Evolutionary conservation across 2,329 filamentous ascomycete species (phyloP).

Genomic region (Botrytis byssoidea): DNA sequence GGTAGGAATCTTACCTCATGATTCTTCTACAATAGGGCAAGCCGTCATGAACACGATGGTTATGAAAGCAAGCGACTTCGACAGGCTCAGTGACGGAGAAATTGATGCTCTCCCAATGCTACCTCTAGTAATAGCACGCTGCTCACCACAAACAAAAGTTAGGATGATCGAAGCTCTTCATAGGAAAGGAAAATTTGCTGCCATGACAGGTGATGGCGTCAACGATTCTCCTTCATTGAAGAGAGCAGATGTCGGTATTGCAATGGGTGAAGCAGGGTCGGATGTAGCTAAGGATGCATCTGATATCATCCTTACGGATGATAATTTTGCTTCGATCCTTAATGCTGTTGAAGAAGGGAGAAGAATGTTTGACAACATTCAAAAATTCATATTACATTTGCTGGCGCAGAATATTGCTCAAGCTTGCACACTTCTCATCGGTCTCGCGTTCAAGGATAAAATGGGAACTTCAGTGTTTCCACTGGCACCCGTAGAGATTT

Average conservation of each 20-base stretch:
- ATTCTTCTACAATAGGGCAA: slow-evolving; percentile 58
- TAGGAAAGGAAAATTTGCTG: slow-evolving; percentile 51
- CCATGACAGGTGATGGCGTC: slow-evolving; percentile 51
- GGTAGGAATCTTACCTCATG: slow-evolving; percentile 71
- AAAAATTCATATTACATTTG: slow-evolving; percentile 65
- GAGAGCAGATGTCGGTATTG: slow-evolving; percentile 63
- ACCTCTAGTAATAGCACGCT: slow-evolving; percentile 79
- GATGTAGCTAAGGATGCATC: slow-evolving; percentile 62
- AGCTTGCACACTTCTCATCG: slow-evolving; percentile 76
- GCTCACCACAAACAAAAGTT: slow-evolving; percentile 82
- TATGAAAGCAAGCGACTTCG: slow-evolving; percentile 75
- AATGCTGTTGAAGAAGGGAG: slow-evolving; percentile 71
- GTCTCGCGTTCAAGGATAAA: slow-evolving; percentile 75
- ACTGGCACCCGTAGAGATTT: slow-evolving; percentile 78
- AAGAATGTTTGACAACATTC: slow-evolving; percentile 74
- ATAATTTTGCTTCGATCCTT: slow-evolving; percentile 69
- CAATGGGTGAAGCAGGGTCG: slow-evolving; percentile 59
- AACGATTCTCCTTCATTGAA: slow-evolving; percentile 55
- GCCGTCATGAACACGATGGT: slow-evolving; percentile 67
- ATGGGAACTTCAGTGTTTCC: slow-evolving; percentile 77
- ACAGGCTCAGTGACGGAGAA: slow-evolving; percentile 70
- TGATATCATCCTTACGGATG: slow-evolving; percentile 67
- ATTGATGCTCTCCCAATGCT: slow-evolving; percentile 74
- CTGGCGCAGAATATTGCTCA: slow-evolving; percentile 77
- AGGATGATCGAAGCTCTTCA: slow-evolving; percentile 83